Evolutionary conservation across 2,329 filamentous ascomycete species (phyloP), one percentile per base, ranked within the genome.

Genomic region (Cylindrodendrum hubeiense): DNA sequence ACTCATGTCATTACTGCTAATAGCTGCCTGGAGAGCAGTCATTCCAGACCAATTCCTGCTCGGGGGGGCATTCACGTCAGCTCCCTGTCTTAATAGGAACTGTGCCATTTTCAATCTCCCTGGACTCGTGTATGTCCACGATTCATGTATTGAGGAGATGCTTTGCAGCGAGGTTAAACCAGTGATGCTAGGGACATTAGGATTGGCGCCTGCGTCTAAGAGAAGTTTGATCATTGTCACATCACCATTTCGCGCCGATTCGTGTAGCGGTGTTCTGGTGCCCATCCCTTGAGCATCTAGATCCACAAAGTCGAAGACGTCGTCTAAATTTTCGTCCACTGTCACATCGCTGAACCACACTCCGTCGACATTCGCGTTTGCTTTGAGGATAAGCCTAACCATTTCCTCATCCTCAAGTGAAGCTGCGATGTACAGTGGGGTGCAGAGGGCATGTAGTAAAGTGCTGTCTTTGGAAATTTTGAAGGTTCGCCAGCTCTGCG

Each of bases 311-410:
- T 37, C 13, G 5, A 37, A 15, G 12, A 17, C 10, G 34, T 15
- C 10, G 34, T 15, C 8, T 13, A 37, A n/a, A 37, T 2, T 5
- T n/a, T 17, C 0, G 13, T 26, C 3, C 12, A 5, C n/a, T 9
- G 19, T 4, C 44, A 3, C 15, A 17, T n/a, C 1, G 0, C 8
- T 2, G 3, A 10, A 15, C 15, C 24, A 4, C 1, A n/a, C 0
- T 28, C 22, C 24, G 24, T 50, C 13, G 30, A 17, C 13, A 28
- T 21, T 3, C 13, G 54, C 28, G 12, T 30, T 30, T 15, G 15
- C 46, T 3, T 4, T 17, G 3, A 49, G 46, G 6, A 49, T 10
- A 6, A 30, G 26, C n/a, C 9, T 5, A 30, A 21, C 26, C 15
- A 49, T 49, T 49, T 30, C 4, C 26, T 30, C 6, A 9, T 49